Evolutionary conservation across 345 rosid genomes (phyloP), one percentile per base, ranked within the genome.

Genomic region (Hirschfeldia incana): DNA sequence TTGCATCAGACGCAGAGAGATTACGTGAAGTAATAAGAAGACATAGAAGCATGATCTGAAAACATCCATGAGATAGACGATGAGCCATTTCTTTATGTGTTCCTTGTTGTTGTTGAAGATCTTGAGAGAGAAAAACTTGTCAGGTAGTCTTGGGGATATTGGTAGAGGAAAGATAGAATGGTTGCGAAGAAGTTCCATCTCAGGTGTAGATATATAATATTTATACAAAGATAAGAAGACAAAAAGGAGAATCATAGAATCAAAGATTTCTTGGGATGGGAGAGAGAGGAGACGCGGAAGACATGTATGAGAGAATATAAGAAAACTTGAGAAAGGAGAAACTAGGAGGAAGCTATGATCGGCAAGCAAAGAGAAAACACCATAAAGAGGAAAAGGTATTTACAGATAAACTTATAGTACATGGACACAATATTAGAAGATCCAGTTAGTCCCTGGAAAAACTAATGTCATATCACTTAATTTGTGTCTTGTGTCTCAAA

Each of bases 321-420:
- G 97, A 88, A 95, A 90, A 92, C 98, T 91, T 96, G 94, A 90
- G 92, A 87, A 84, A 90, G 86, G 94, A 87, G 98, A 93, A 81
- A 91, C 81, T 49, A 53, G 10, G 57, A 67, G 86, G 82, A 85
- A 79, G 91, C 84, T 86, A 89, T 85, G 83, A 84, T 84, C 76
- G 60, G 83, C 91, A 89, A 92, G 97, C 97, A 89, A 46, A 90
- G 89, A 78, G 89, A 86, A 85, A 87, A 90, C 88, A 75, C 84
- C 80, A 77, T 88, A 86, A 87, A 82, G 72, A 77, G 75, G 72
- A 55, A 85, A 86, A 84, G 70, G 85, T 76, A 49, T 27, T 78
- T 51, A 34, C 61, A 75, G 39, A 49, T 76, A 46, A 73, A 74
- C 70, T 28, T 51, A 51, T 51, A 51, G 57, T 51, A 51, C 57